Base-by-base conservation (phyloP, 192 early-diverging fungal species). In the Coemansia sp. region DNA sequence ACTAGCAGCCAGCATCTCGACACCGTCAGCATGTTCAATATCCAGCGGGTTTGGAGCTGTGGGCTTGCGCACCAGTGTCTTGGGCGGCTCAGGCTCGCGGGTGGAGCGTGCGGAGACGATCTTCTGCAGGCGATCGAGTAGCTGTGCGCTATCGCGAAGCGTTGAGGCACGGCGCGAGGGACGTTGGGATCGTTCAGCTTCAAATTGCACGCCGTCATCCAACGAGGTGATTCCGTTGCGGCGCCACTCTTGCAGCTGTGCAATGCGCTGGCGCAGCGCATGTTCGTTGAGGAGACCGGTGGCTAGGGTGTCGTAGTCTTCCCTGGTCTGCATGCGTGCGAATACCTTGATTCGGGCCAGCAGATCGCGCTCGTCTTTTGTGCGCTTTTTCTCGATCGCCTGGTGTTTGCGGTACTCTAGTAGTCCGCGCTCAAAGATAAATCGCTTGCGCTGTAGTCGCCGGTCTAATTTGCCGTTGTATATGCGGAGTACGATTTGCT, bases 321-420 rank as follows among this genome's bases (percentile, higher is more conserved):
- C 85, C 10, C 74, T 70, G 7, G 94, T 95, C 68, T 94, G 92
- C 63, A 97, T 86, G 71, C 90, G 89, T 4, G 96, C 91, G 84
- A 95, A 98, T 4, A 95, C 91, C 53, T 94, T 91, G 69, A 90
- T 86, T 39, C 88, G 88, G 64, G 87, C 86, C 21, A 90, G 72
- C 21, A 97, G 53, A 4, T 98, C 96, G 47, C 93, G 92, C 73
- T 99, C 96, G 47, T 97, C 95, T 69, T 91, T 91, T 14, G 88
- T 76, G 49, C 93, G 78, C 66, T 92, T 91, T 72, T 94, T 93
- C 77, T 99, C 97, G 21, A 70, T 65, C 10, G 86, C 68, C 77
- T 90, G 90, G 62, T 86, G 85, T 84, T 93, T 92, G 69, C 89
- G 91, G 66, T 91, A 96, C 63, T 98, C 95, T n/a, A 93, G 75